phyloP scores from a whole-genome alignment of 116 monocot genomes.

The Thalassia testudinum region DNA sequence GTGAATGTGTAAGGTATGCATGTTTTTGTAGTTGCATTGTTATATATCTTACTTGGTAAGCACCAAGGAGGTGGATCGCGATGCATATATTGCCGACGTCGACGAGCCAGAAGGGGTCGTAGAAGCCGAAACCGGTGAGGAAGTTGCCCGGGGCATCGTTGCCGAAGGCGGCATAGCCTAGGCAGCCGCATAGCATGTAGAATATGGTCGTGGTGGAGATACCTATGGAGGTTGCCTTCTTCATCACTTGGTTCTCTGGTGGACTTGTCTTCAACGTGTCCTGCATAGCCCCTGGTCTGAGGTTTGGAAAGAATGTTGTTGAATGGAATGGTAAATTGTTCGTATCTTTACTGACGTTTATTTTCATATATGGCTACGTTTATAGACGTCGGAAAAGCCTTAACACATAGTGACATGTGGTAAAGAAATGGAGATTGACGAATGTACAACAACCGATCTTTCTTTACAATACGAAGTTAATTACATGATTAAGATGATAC shows the following conservation, averaged over 20 bases:
- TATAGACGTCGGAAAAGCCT: too few relatives aligned
- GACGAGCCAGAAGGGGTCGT: constrained; percentile 28
- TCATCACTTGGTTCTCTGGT: constrained; percentile 30
- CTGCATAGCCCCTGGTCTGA: too few relatives aligned
- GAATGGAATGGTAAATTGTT: too few relatives aligned
- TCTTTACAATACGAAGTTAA: too few relatives aligned
- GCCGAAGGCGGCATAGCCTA: constrained; percentile 29
- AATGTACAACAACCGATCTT: too few relatives aligned
- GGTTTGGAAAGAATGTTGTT: too few relatives aligned
- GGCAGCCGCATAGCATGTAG: constrained; percentile 25
- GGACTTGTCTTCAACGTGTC: constrained; percentile 20
- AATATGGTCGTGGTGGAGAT: constrained; percentile 15
- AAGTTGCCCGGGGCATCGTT: constrained; percentile 23
- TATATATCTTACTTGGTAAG: constrained; percentile 16
- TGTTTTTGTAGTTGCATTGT: not conserved
- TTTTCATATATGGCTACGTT: too few relatives aligned
- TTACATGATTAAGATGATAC: too few relatives aligned
- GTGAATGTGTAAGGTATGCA: too few relatives aligned
- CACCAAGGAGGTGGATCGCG: constrained; percentile 22
- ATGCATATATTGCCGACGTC: constrained; percentile 26
- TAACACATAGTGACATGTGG: too few relatives aligned
- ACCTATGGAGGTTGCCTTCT: constrained; percentile 16
- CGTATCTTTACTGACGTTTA: too few relatives aligned
- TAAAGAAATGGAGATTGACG: too few relatives aligned
- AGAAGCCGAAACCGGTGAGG: constrained; percentile 32